Evolutionary conservation across 148 eudicot genomes (phyloP), one percentile per base, ranked within the genome.

Genomic region (Fallopia convolvulus): DNA sequence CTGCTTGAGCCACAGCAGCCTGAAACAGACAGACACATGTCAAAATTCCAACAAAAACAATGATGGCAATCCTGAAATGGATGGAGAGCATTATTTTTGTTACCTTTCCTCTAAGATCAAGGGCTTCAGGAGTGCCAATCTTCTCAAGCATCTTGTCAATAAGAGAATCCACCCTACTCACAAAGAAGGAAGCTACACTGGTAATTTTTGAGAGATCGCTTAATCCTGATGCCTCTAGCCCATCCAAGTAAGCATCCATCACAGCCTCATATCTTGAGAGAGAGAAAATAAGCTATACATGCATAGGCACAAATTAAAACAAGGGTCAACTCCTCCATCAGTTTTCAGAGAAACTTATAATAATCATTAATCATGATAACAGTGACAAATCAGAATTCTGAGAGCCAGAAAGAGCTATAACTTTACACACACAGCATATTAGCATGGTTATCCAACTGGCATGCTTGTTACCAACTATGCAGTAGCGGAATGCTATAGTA

Each of bases 1-100:
- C 82, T 77, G 98, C 98, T 83, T 94, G 98, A 76, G 99, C 96
- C 83, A 92, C 94, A 76, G 99, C 99, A 79, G 97, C 99, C 99
- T 94, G 72, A 23, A 78, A 76, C 17, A 75, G 23, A 74, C 56
- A 33, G 30, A 26, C 70, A 77, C 32, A 78, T 13, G 49, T 58
- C 32, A 20, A 58, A 52, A 4, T 6, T 58, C 32, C 41, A 15
- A 66, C n/a, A 66, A 66, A 32, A 65, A 11, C 5, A 65, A 65
- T 36, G 26, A 65, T 17, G 12, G 2, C 8, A 13, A 5, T 36
- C 39, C 33, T 48, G 72, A 20, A 8, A 52, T 14, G 56, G 47
- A 44, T 9, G 7, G 47, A 2, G 42, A 41, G 8, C 8, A 41
- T 41, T 44, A 44, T 44, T 44, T 1, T 44, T 50, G 13, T 47